Evolutionary conservation across 306 rosid species (phyloP), one percentile per base, ranked within the genome.

Genomic region (Prunus mongolica): DNA sequence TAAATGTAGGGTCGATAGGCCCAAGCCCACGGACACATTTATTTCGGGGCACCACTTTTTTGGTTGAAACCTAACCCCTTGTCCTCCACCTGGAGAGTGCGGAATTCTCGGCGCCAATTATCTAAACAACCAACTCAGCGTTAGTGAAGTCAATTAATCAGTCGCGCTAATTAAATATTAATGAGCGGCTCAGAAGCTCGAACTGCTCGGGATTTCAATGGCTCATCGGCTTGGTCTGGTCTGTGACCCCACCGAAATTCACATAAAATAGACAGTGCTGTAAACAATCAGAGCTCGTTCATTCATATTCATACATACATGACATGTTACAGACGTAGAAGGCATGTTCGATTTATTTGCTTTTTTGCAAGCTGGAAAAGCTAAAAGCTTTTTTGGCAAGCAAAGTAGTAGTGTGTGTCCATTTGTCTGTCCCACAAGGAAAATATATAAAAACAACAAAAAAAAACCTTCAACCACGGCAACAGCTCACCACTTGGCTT

Each of bases 81-180:
- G 87, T 82, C 87, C 46, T 78, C 87, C 74, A 67, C 67, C 20
- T 80, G 71, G 79, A 71, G 32, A 67, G 74, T 80, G 82, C 91
- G 93, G 52, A 81, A 83, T 86, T 69, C 60, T 46, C 91, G 96
- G 92, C 85, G 75, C 84, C 83, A 79, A 79, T 85, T 77, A 70
- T 71, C 71, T 3, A 14, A 34, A 34, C 56, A 9, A 30, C 30
- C 15, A 79, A 69, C 68, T 80, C 78, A 77, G 78, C 77, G 84
- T 54, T 15, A 71, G 66, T 1, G 12, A 69, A 58, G 84, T 70
- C 81, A 58, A 80, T 67, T 52, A 50, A 73, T 58, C 55, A 74
- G 70, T 52, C 62, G n/a, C 19, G 56, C 54, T 27, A 12, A 25
- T 20, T n/a, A 15, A 49, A 11, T n/a, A 27, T 20, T 16, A 54